phyloP scores from a whole-genome alignment of 2,329 filamentous ascomycete species.

The Colletotrichum cordylinicola region DNA sequence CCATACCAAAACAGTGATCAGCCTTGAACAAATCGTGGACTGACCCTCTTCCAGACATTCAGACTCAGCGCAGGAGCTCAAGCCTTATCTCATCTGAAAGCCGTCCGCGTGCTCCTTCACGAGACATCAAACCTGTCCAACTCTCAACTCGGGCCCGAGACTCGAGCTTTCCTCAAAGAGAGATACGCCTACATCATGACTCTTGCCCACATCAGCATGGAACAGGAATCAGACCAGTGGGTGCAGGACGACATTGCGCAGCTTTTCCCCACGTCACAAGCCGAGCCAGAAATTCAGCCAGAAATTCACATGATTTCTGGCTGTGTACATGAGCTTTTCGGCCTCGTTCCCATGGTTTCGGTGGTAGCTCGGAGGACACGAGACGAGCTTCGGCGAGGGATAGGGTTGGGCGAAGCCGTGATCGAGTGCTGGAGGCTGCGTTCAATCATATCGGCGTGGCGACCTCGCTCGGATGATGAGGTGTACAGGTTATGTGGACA shows the following conservation, averaged over 20 bases:
- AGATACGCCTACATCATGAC: background rate
- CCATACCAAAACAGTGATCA: background rate
- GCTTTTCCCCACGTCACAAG: background rate
- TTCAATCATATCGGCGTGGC: background rate
- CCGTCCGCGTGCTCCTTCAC: background rate
- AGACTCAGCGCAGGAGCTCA: background rate
- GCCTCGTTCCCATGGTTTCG: background rate
- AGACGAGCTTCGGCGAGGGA: background rate
- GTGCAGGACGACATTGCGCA: background rate
- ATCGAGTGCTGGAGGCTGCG: background rate
- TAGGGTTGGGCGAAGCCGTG: background rate
- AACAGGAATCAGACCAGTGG: background rate
- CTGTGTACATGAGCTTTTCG: background rate
- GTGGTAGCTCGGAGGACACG: background rate
- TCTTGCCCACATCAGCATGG: background rate
- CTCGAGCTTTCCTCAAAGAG: background rate
- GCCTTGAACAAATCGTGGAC: background rate
- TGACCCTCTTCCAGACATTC: background rate
- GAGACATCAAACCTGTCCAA: background rate
- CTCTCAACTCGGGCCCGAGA: background rate
- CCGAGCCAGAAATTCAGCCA: background rate
- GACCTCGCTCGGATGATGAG: background rate
- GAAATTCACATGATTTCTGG: background rate
- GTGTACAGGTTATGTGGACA: background rate
- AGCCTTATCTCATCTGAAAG: background rate